Evolutionary conservation across 2,329 filamentous ascomycete genomes (phyloP).

Genomic region (Gaeumannomyces tritici): DNA sequence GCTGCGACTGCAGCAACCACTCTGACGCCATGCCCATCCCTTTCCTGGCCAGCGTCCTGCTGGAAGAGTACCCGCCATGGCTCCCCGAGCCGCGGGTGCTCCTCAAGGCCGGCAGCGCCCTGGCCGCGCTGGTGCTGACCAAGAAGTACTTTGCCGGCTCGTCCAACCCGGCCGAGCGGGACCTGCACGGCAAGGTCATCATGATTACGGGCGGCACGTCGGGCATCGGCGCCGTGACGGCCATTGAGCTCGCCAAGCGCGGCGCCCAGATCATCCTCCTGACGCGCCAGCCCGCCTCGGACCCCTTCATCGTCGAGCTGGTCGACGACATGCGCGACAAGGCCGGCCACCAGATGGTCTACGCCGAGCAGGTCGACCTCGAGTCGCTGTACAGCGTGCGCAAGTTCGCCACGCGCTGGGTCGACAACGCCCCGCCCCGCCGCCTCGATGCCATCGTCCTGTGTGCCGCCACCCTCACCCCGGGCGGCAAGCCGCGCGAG

Average conservation of each 20-base stretch:
- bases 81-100: slow-evolving; percentile 33
- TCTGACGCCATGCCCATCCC: slow-evolving; percentile 38
- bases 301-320: slow-evolving; percentile 86
- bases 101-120: slow-evolving; percentile 24
- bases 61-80: slow-evolving; percentile 40
- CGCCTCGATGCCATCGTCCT: slow-evolving; percentile 86
- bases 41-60: slow-evolving; percentile 34
- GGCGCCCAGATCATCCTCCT: slow-evolving; percentile 89
- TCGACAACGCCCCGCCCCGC: slow-evolving; percentile 85
- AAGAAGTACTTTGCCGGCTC: slow-evolving; percentile 76
- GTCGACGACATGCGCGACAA: slow-evolving; percentile 75
- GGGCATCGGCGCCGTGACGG: slow-evolving; percentile 75
- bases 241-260: slow-evolving; percentile 63
- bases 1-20: not conserved
- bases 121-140: slow-evolving; percentile 30
- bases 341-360: slow-evolving; percentile 79
- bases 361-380: slow-evolving; percentile 90
- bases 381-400: slow-evolving; percentile 82
- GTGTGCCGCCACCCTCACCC: slow-evolving; percentile 70
- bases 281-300: slow-evolving; percentile 69
- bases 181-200: slow-evolving; percentile 88
- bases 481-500: slow-evolving; percentile 48
- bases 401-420: slow-evolving; percentile 92
- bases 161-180: slow-evolving; percentile 63
- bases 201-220: slow-evolving; percentile 93